Evolutionary conservation across 148 eudicot species (phyloP).

Genomic region (Heliosperma pusillum): DNA sequence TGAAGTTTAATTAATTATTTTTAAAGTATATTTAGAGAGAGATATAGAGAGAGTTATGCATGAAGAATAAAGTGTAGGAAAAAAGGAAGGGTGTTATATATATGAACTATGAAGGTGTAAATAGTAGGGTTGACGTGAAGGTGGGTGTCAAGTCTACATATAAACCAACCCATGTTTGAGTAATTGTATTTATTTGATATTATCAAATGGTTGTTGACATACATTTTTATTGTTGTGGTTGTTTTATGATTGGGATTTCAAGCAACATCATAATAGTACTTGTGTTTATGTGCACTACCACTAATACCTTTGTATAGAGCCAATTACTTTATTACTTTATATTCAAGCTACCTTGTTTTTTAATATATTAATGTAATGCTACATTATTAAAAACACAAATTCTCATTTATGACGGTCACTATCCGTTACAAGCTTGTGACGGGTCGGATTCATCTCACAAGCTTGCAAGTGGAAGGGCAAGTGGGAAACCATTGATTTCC

Average conservation of each 20-base stretch:
- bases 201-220: not conserved
- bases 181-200: no score
- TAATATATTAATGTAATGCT: no score
- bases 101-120: not conserved
- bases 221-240: not conserved
- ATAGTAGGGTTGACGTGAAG: not conserved
- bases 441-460: no score
- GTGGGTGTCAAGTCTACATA: not conserved
- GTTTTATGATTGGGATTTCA: not conserved
- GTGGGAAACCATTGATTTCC: no score
- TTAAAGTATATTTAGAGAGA: not conserved
- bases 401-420: no score
- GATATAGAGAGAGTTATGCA: not conserved
- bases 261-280: not conserved
- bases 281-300: no score
- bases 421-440: no score
- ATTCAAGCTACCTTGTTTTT: not conserved
- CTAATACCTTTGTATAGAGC: no score
- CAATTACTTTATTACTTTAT: not conserved
- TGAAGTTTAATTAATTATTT: no score
- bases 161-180: not conserved
- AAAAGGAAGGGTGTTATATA: not conserved
- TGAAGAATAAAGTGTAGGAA: not conserved
- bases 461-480: no score
- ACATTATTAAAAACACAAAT: no score